A percentile compares a stretch with the other conserved stretches of the same genome.
Conservation (phyloP, 2,329 filamentous ascomycete genomes). For the Trichothecium roseum region DNA sequence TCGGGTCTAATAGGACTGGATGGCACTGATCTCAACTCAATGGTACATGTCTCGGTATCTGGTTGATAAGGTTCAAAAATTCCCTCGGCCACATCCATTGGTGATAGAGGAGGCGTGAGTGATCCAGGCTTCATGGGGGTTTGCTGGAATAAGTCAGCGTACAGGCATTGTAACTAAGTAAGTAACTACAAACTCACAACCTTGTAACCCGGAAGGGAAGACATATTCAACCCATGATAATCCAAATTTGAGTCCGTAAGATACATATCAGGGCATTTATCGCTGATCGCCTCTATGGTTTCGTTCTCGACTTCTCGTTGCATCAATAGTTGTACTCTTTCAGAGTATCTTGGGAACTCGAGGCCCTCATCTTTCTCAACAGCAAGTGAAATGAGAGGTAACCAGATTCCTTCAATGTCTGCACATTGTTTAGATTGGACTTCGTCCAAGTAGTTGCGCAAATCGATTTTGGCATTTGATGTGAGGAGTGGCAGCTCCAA, state of each 20-base stretch:
- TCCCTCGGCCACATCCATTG: constrained; percentile 9
- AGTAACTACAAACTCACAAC: too few relatives aligned
- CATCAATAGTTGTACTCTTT: constrained; percentile 13
- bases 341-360: constrained; percentile 11
- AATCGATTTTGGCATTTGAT: constrained; percentile 10
- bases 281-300: constrained; percentile 3
- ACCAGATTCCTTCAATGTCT: constrained; percentile 15
- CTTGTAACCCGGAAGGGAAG: too few relatives aligned
- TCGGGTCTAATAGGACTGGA: constrained; percentile 10
- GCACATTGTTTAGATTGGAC: constrained; percentile 10
- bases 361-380: constrained; percentile 16
- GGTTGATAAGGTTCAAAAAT: constrained; percentile 5
- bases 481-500: constrained; percentile 10
- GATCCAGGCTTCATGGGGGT: constrained; percentile 4
- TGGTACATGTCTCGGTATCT: constrained; percentile 6
- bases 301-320: constrained; percentile 16
- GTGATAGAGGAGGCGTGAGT: constrained; percentile 18
- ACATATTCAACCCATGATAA: too few relatives aligned
- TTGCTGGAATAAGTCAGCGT: too few relatives aligned
- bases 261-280: too few relatives aligned
- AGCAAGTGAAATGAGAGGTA: constrained; percentile 15
- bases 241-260: too few relatives aligned
- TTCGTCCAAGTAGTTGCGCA: constrained; percentile 10
- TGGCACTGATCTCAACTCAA: constrained; percentile 21
- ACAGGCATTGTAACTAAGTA: too few relatives aligned